These are phyloP conservation scores for Hylodesmum podocarpum DNA, from an alignment of 306 rosid species.

Conservation along the genomic window DNA sequence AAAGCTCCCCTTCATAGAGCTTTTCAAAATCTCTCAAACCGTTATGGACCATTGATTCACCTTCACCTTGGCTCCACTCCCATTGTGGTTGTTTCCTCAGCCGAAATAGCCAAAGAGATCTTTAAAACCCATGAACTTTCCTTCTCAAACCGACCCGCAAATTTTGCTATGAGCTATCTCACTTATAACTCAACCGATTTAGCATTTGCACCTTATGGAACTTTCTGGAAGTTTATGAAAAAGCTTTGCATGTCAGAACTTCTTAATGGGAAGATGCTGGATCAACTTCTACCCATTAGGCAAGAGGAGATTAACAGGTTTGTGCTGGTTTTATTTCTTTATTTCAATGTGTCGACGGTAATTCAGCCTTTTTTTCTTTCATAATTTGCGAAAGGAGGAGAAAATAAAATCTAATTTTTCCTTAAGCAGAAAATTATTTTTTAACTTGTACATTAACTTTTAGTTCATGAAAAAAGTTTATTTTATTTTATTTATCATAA, in stretches of 20 bases:
- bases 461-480: no score
- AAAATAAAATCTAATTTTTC: no score
- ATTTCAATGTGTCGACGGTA: no score
- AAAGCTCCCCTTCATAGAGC: conserved; percentile 43
- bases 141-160: conserved; percentile 48
- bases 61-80: conserved; percentile 49
- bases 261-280: conserved; percentile 49
- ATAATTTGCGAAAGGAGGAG: no score
- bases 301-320: conserved; percentile 41
- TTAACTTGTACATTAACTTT: no score
- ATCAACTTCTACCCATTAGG: conserved; percentile 43
- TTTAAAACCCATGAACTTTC: conserved; percentile 47
- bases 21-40: conserved; percentile 41
- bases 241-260: conserved; percentile 60
- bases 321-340: background rate
- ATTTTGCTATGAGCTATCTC: conserved; percentile 41
- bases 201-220: conserved; percentile 53
- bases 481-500: no score
- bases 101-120: conserved; percentile 53
- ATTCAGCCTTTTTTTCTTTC: no score
- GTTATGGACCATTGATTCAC: conserved; percentile 55
- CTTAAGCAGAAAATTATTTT: no score
- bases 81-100: conserved; percentile 48
- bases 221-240: conserved; percentile 69
- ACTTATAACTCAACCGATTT: conserved; percentile 51